Percentiles rank a stretch among this genome's conserved stretches.
These are phyloP conservation scores for Wickerhamomyces chambardii DNA, from an alignment of 805 yeast genomes.

Conservation along the genomic window DNA sequence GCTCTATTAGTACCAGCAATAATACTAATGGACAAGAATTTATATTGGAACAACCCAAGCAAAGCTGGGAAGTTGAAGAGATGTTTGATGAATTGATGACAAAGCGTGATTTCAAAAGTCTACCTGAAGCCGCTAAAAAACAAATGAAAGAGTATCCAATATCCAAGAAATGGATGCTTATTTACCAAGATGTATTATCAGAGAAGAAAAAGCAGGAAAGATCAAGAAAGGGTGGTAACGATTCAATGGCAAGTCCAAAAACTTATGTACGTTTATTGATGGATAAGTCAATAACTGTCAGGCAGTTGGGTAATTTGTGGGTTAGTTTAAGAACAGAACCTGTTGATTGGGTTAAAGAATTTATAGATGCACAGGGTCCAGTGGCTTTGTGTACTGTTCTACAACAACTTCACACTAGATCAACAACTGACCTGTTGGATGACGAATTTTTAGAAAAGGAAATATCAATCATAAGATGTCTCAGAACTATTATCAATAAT, in stretches of 20 bases:
- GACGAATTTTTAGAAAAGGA: slow-evolving; percentile 58
- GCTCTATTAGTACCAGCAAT: slow-evolving; percentile 1
- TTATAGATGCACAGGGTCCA: slow-evolving; percentile 77
- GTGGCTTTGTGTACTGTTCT: slow-evolving; percentile 63
- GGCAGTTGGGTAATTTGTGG: slow-evolving; percentile 76
- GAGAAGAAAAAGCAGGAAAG: slow-evolving; percentile 53
- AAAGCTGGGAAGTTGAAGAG: slow-evolving; percentile 57
- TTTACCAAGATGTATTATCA: slow-evolving; percentile 76
- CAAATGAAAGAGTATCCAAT: slow-evolving; percentile 69
- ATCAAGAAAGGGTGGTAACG: slow-evolving; percentile 18
- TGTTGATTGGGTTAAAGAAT: slow-evolving; percentile 69
- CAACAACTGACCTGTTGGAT: slow-evolving; percentile 18
- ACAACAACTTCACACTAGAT: slow-evolving; percentile 33
- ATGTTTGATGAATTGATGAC: slow-evolving; percentile 77
- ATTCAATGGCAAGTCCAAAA: slow-evolving; percentile 40
- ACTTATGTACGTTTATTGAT: slow-evolving; percentile 69
- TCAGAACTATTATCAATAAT: slow-evolving; percentile 64
- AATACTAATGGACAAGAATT: slow-evolving; percentile 7
- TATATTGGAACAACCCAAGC: slow-evolving; percentile 55
- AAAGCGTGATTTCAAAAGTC: slow-evolving; percentile 63
- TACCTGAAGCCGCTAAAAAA: slow-evolving; percentile 64
- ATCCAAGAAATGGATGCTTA: slow-evolving; percentile 86
- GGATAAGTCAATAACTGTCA: slow-evolving; percentile 56
- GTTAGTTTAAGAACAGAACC: slow-evolving; percentile 91
- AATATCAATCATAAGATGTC: slow-evolving; percentile 64